These are phyloP conservation scores for Yarrowia galli DNA, from an alignment of 1,139 yeast genomes.

Conservation along the genomic window DNA sequence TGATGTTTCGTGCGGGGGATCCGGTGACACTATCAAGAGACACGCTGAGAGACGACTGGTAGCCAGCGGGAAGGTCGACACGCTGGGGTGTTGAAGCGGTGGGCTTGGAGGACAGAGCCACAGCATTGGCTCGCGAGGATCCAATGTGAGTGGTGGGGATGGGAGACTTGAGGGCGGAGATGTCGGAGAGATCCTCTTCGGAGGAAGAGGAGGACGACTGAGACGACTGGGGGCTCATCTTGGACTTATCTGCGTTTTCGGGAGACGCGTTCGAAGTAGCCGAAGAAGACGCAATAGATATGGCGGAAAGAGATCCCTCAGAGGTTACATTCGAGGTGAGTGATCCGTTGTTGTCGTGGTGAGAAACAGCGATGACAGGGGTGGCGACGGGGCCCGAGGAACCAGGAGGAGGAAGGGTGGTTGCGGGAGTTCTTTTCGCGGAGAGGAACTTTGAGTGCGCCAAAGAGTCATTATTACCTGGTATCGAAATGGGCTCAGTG, in stretches of 20 bases:
- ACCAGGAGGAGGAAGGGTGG: slow-evolving; percentile 27
- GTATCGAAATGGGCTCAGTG: slow-evolving; percentile 31
- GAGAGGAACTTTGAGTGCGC: slow-evolving; percentile 12
- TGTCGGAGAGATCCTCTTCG: slow-evolving; percentile 12
- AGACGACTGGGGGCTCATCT: slow-evolving; percentile 35
- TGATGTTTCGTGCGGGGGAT: slow-evolving; percentile 38
- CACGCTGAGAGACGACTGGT: slow-evolving; percentile 29
- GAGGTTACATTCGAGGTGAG: slow-evolving; percentile 35
- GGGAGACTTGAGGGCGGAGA: slow-evolving; percentile 31
- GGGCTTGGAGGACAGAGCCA: slow-evolving; percentile 27
- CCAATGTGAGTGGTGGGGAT: slow-evolving; percentile 27
- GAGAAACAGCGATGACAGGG: slow-evolving; percentile 18
- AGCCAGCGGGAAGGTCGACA: slow-evolving; percentile 39
- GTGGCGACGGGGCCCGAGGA: slow-evolving; percentile 34
- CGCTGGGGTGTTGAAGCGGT: slow-evolving; percentile 28
- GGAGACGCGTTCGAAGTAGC: slow-evolving; percentile 35
- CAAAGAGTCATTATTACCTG: slow-evolving; percentile 31
- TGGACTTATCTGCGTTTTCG: slow-evolving; percentile 21
- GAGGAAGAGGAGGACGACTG: slow-evolving; percentile 28
- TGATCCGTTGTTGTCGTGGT: slow-evolving; percentile 26
- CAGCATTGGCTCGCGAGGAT: slow-evolving; percentile 25
- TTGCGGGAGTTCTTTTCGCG: slow-evolving; percentile 21
- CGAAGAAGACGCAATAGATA: slow-evolving; percentile 28
- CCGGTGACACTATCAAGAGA: slow-evolving; percentile 35
- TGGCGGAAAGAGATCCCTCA: slow-evolving; percentile 32